A percentile compares a stretch with the other conserved stretches of the same genome.
phyloP scores from a whole-genome alignment of 768 basidiomycete genomes.

The Boletus reticulatus region DNA sequence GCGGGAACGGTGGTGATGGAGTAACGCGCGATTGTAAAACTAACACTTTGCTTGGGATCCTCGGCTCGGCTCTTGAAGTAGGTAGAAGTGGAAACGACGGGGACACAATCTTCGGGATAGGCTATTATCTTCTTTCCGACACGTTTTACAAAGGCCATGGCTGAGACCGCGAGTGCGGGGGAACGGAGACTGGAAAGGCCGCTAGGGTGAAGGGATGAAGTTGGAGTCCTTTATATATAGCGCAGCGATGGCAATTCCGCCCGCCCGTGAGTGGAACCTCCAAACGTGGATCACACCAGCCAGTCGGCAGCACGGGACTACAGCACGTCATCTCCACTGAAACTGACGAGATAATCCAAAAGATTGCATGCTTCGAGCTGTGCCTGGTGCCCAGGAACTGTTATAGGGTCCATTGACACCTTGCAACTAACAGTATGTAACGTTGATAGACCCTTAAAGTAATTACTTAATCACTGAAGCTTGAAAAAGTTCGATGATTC shows the following conservation, averaged over 20 bases:
- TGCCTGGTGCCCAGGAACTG: too few species aligned
- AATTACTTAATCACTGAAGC: too few species aligned
- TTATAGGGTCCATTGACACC: too few species aligned
- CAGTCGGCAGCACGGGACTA: constrained; percentile 12
- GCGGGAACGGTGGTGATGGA: too few species aligned
- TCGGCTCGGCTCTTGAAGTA: constrained; percentile 43
- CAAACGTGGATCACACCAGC: not conserved
- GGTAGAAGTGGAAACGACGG: constrained; percentile 55
- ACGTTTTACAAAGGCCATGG: constrained; percentile 44
- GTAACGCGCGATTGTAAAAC: not conserved
- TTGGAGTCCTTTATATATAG: not conserved
- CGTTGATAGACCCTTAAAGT: too few species aligned
- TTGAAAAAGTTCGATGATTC: too few species aligned
- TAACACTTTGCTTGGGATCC: constrained; percentile 52
- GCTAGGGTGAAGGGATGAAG: not conserved
- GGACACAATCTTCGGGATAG: constrained; percentile 57
- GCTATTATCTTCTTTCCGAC: constrained; percentile 57
- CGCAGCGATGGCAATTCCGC: too few species aligned
- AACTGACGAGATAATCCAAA: not conserved
- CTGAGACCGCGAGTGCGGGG: not conserved
- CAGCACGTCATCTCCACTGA: constrained; percentile 16
- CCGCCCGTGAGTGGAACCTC: not conserved
- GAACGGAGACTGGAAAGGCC: not conserved
- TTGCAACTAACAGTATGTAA: too few species aligned
- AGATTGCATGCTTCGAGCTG: too few species aligned